Conservation (phyloP, 352 stramenopile species). For the Globisporangium heterothallicum region DNA sequence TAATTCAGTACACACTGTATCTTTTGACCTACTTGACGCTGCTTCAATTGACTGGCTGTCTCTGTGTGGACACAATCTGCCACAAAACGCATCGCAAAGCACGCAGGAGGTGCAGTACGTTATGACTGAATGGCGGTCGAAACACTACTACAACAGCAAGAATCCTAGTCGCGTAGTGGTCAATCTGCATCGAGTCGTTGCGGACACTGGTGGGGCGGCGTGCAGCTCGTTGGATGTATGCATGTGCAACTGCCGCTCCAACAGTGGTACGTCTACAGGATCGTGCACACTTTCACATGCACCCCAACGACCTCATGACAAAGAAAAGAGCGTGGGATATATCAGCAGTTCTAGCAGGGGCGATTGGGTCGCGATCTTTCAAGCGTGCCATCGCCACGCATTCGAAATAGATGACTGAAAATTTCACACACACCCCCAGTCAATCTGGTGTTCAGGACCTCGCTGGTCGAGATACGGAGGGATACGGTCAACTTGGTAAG, state of each 20-base stretch:
- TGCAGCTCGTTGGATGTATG: neutral
- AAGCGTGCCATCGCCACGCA: neutral
- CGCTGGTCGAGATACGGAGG: neutral
- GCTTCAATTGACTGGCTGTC: neutral
- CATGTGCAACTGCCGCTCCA: neutral
- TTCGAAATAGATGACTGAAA: conserved; percentile 6
- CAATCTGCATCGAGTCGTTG: neutral
- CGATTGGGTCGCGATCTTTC: conserved; percentile 12
- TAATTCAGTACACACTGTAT: no score
- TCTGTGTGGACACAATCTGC: neutral
- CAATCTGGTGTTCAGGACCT: no score
- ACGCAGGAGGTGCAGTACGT: neutral
- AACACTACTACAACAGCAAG: neutral
- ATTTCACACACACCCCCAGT: no score
- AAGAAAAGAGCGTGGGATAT: conserved; percentile 10
- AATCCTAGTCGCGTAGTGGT: neutral
- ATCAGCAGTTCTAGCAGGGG: conserved; percentile 10
- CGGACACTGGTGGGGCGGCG: neutral
- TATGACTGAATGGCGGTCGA: neutral
- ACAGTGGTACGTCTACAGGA: neutral
- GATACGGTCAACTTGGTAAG: neutral
- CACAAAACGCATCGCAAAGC: neutral
- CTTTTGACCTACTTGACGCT: neutral
- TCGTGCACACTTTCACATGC: neutral
- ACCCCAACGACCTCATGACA: conserved; percentile 7